Conservation (phyloP, 345 rosid species). For the Odontarrhena argentea region DNA sequence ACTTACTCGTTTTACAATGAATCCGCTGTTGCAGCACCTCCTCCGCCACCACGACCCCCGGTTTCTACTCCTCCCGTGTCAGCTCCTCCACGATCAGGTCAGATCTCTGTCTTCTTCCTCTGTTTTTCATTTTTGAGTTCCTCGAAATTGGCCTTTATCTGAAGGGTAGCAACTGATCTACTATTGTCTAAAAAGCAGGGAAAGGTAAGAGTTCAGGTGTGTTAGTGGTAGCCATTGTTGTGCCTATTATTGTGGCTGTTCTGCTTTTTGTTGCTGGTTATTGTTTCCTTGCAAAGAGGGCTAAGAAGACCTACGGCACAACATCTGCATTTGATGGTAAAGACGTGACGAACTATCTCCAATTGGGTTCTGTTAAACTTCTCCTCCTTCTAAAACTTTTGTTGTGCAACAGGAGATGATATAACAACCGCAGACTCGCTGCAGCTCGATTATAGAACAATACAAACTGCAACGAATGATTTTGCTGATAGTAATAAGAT, state of each 20-base stretch:
- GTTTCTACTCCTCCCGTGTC: slow-evolving; percentile 22
- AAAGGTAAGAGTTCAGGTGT: slow-evolving; percentile 27
- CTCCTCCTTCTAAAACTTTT: not conserved
- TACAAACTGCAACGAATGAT: slow-evolving; percentile 51
- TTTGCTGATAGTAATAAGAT: slow-evolving; percentile 54
- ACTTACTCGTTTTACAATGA: slow-evolving; percentile 40
- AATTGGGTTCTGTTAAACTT: not conserved
- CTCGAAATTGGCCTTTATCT: not conserved
- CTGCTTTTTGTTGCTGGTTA: slow-evolving; percentile 42
- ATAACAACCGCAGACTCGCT: slow-evolving; percentile 47
- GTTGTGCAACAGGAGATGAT: slow-evolving; percentile 41
- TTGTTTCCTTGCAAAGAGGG: slow-evolving; percentile 42
- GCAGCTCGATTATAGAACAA: slow-evolving; percentile 47
- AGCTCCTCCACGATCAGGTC: slow-evolving; percentile 29
- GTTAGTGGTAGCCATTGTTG: slow-evolving; percentile 46
- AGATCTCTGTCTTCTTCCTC: slow-evolving; percentile 21
- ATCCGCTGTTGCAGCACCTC: not conserved
- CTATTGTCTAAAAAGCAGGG: slow-evolving; percentile 41
- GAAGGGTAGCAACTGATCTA: not conserved
- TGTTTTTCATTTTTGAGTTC: not conserved
- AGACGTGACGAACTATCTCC: not conserved
- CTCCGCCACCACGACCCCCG: slow-evolving; percentile 8
- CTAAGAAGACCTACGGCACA: slow-evolving; percentile 29
- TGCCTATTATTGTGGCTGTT: slow-evolving; percentile 28
- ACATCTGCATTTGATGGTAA: slow-evolving; percentile 44